A percentile compares a stretch with the other conserved stretches of the same genome.
These are phyloP conservation scores for Vigna trinervia DNA, from an alignment of 306 rosid species.

Conservation along the genomic window DNA sequence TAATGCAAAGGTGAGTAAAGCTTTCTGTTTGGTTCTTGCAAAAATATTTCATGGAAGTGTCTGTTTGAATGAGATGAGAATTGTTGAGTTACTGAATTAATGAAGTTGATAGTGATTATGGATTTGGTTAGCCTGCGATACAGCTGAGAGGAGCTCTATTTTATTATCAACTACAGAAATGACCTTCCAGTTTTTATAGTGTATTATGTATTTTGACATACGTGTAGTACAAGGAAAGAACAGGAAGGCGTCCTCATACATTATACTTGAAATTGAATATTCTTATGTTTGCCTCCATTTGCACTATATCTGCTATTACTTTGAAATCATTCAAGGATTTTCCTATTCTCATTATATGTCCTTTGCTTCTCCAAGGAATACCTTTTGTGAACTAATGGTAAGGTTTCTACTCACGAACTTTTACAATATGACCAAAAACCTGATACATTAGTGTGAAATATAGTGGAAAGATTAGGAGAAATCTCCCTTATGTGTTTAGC, in stretches of 20 bases:
- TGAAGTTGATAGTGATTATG: constrained; percentile 4
- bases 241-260: background rate
- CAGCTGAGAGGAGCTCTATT: constrained; percentile 19
- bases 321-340: background rate
- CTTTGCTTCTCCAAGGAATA: background rate
- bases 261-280: constrained; percentile 10
- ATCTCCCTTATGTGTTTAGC: too few species aligned
- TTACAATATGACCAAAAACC: background rate
- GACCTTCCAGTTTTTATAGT: constrained; percentile 21
- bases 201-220: constrained; percentile 21
- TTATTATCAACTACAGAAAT: constrained; percentile 32
- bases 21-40: constrained; percentile 23
- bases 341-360: constrained; percentile 4
- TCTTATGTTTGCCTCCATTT: background rate
- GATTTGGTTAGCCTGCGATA: constrained; percentile 32
- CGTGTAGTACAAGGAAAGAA: background rate
- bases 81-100: constrained; percentile 28
- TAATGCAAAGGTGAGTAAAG: constrained; percentile 81
- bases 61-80: constrained; percentile 13
- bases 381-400: background rate
- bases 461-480: too few species aligned
- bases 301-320: background rate
- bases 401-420: background rate
- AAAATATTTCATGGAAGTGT: background rate
- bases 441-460: background rate